These are phyloP conservation scores for Aspergillus carbonarius DNA, from an alignment of 2,329 filamentous ascomycete genomes.

Conservation along the genomic window DNA sequence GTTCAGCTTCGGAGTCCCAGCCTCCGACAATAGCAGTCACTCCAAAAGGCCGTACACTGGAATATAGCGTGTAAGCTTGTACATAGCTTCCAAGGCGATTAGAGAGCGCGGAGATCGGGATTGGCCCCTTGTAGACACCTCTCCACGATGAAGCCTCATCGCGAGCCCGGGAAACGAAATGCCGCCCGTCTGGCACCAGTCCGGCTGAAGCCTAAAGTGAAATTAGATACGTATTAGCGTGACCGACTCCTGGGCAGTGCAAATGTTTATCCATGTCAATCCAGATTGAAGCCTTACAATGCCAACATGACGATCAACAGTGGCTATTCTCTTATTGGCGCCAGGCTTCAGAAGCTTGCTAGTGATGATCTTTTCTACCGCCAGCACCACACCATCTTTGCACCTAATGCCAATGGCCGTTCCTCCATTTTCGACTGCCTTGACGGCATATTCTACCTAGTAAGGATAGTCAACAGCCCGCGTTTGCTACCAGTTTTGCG, in stretches of 20 bases:
- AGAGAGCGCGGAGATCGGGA: slow-evolving; percentile 82
- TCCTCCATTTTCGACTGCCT: slow-evolving; percentile 97
- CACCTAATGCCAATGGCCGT: slow-evolving; percentile 95
- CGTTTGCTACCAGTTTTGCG: background rate
- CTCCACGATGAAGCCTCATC: slow-evolving; percentile 93
- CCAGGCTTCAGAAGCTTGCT: slow-evolving; percentile 94
- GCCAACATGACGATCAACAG: slow-evolving; percentile 88
- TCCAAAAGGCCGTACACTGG: slow-evolving; percentile 92
- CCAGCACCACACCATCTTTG: slow-evolving; percentile 94
- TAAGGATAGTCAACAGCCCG: slow-evolving; percentile 16
- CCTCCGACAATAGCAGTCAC: slow-evolving; percentile 93
- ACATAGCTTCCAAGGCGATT: slow-evolving; percentile 93
- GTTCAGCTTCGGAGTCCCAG: slow-evolving; percentile 84
- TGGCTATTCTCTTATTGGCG: slow-evolving; percentile 96
- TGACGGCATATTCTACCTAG: slow-evolving; percentile 89
- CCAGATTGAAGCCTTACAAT: slow-evolving; percentile 62
- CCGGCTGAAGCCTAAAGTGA: slow-evolving; percentile 77
- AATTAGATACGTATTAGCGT: slow-evolving; percentile 3
- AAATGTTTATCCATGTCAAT: background rate
- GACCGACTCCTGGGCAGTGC: background rate
- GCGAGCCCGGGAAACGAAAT: slow-evolving; percentile 91
- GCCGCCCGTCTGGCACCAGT: slow-evolving; percentile 89
- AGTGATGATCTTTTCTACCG: slow-evolving; percentile 92
- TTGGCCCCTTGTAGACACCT: slow-evolving; percentile 89
- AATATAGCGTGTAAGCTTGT: slow-evolving; percentile 96